Base-by-base conservation (phyloP, 1,284 basidiomycete genomes). In the Papiliotrema flavescens region DNA sequence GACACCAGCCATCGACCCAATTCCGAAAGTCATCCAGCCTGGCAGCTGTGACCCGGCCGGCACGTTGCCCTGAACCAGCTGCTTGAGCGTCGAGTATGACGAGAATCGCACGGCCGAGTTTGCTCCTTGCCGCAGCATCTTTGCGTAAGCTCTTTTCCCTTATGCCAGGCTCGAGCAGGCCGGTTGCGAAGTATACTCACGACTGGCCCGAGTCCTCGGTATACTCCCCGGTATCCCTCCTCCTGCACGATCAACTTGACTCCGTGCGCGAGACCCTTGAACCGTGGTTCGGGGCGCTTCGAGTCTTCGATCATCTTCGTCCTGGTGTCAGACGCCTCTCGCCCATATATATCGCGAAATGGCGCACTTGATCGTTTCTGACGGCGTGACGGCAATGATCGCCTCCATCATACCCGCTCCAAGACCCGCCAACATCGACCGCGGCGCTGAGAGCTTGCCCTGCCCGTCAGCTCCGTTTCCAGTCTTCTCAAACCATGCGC, bases 251-350 rank as follows among this genome's bases (percentile, higher is more conserved):
- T 98, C 19, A 83, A 81, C 13, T 79, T 73, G 0, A 93, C 90
- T 20, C 94, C 96, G 62, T 96, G 90, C 5, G 91, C 69, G 26
- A 97, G 80, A n/a, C 94, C 93, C 41, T 84, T 84, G 75, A 90
- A 98, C 66, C 86, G 84, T 2, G 94, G 94, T 59, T 84, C 81
- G 0, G 87, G 82, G 20, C 86, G 84, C 73, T 93, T 91, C 4
- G 90, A 85, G 66, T 98, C 95, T 70, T 95, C 93, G 61, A 98
- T 95, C 60, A 98, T 84, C 73, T 98, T 98, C n/a, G 95, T 98
- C 73, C 92, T 96, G 60, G 43, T 32, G 44, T 13, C 50, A 26
- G 13, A 13, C 17, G 19, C 23, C 6, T 19, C 20, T 23, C 34
- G 20, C 53, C 24, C 19, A 11, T 28, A 3, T 9, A 14, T 15